phyloP scores from a whole-genome alignment of 1,284 basidiomycete genomes.

The Volvariella surrecta region DNA sequence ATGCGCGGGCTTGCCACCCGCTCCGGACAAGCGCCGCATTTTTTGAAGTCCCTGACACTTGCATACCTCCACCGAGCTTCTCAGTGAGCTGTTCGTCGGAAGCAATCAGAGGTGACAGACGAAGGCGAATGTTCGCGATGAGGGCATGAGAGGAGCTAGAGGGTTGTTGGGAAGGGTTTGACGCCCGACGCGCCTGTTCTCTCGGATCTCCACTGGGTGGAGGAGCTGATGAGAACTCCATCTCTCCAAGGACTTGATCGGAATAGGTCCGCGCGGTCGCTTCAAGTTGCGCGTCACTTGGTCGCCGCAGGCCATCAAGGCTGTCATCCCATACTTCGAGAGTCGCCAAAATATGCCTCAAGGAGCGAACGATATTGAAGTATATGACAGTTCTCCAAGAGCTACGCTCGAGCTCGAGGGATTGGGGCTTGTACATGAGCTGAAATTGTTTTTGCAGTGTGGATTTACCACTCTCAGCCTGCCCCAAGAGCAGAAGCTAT shows the following conservation, averaged over 20 bases:
- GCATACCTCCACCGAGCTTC: constrained; percentile 62
- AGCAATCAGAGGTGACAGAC: constrained; percentile 50
- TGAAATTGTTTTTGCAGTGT: constrained; percentile 82
- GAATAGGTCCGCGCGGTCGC: constrained; percentile 20
- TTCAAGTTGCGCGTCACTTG: background rate
- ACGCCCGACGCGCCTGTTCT: constrained; percentile 6
- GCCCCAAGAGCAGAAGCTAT: constrained; percentile 69
- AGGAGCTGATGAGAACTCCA: constrained; percentile 28
- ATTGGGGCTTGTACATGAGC: constrained; percentile 72
- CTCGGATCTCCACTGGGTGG: constrained; percentile 11
- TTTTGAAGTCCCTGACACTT: constrained; percentile 61
- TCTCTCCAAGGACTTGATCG: constrained; percentile 15
- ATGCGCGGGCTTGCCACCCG: constrained; percentile 66
- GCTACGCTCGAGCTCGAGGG: constrained; percentile 65
- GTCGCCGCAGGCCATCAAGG: constrained; percentile 34
- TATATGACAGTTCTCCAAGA: constrained; percentile 81
- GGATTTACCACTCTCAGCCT: constrained; percentile 78
- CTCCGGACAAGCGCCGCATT: constrained; percentile 68
- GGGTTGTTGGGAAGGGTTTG: constrained; percentile 19
- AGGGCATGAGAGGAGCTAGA: constrained; percentile 24
- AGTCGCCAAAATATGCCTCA: constrained; percentile 65
- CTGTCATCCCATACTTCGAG: constrained; percentile 60
- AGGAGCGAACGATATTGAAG: constrained; percentile 71
- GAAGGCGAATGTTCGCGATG: constrained; percentile 46
- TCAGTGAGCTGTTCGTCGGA: constrained; percentile 58